Percentiles rank a stretch among this genome's conserved stretches.
Evolutionary conservation across 371 early-diverging fungal species (phyloP).

Genomic region (Rhizomucor pusillus): DNA sequence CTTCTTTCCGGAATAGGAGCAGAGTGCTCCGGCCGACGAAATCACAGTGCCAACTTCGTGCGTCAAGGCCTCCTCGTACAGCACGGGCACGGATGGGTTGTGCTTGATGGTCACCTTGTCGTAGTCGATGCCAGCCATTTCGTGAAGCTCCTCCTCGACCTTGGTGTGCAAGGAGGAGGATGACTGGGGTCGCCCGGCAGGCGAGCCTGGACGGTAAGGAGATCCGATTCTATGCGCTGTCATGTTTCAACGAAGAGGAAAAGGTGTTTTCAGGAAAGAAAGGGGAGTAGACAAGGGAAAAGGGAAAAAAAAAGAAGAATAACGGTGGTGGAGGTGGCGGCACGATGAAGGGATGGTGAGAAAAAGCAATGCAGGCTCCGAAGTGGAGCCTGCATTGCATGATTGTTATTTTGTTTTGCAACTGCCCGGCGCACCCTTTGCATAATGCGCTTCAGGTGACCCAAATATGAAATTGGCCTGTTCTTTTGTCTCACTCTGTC

Average conservation of each 20-base stretch:
- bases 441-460: too few relatives aligned
- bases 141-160: constrained; percentile 52
- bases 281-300: neutral
- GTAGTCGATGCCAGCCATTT: constrained; percentile 53
- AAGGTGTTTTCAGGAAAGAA: neutral
- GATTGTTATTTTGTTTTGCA: too few relatives aligned
- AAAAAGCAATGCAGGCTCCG: too few relatives aligned
- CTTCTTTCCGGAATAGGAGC: constrained; percentile 89
- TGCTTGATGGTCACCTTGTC: constrained; percentile 64
- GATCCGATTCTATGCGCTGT: constrained; percentile 8
- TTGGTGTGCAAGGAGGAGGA: constrained; percentile 40
- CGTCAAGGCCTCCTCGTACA: constrained; percentile 94
- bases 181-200: constrained; percentile 35
- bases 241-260: neutral
- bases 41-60: constrained; percentile 89
- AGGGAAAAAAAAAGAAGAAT: too few relatives aligned
- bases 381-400: too few relatives aligned
- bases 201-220: constrained; percentile 38
- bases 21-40: constrained; percentile 90
- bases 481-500: too few relatives aligned
- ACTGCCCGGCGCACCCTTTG: too few relatives aligned
- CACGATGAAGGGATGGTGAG: too few relatives aligned
- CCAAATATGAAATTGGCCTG: too few relatives aligned
- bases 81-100: constrained; percentile 77
- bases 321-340: too few relatives aligned